Evolutionary conservation across 306 rosid genomes (phyloP).

Genomic region (Vigna radiata): DNA sequence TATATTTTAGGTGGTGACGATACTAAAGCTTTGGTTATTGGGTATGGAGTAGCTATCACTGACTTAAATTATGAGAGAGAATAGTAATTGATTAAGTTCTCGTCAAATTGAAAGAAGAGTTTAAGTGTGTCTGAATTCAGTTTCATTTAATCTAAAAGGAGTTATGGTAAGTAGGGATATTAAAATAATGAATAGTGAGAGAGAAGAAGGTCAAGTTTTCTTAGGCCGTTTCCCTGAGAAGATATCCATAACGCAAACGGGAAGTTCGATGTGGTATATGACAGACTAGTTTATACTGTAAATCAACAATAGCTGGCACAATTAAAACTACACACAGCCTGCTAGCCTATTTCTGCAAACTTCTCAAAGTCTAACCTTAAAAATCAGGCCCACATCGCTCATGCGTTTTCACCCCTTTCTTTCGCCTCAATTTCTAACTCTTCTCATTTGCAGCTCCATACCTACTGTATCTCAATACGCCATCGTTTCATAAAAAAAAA

Average conservation of each 20-base stretch:
- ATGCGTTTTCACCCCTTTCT: constrained; percentile 56
- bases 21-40: not conserved
- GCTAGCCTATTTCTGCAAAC: no score
- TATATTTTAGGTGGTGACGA: not conserved
- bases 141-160: not conserved
- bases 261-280: constrained; percentile 1
- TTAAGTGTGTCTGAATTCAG: not conserved
- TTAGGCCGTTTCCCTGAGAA: not conserved
- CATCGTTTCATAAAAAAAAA: no score
- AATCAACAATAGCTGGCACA: constrained; percentile 42
- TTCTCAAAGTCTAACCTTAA: constrained; percentile 44
- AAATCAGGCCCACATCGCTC: constrained; percentile 51
- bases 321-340: constrained; percentile 33
- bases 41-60: not conserved
- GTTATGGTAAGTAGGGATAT: not conserved
- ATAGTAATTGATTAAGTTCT: not conserved
- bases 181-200: not conserved
- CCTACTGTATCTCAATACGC: no score
- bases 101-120: not conserved
- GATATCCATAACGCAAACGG: constrained; percentile 13
- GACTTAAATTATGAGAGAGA: not conserved
- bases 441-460: no score
- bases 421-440: constrained; percentile 37
- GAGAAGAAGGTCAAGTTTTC: not conserved
- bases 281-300: not conserved